Percentiles rank a stretch among this genome's conserved stretches.
Evolutionary conservation across 179 eudicot species (phyloP).

Genomic region (Pouteria campechiana): DNA sequence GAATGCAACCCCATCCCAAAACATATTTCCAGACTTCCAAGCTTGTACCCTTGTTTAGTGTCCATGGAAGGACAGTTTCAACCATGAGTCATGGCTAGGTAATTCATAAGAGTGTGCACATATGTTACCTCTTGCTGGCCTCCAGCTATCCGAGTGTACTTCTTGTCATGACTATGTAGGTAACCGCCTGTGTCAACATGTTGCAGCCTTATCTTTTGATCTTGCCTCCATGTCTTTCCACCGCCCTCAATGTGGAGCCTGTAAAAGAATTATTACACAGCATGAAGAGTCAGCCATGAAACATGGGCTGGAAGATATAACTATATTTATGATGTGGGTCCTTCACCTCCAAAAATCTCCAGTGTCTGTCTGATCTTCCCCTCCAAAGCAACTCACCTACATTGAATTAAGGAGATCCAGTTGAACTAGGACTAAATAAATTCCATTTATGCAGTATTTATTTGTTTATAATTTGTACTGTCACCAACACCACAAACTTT

Average conservation of each 20-base stretch:
- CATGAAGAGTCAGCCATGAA: neutral
- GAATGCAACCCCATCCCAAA: no score
- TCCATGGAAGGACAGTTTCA: no score
- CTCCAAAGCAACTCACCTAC: conserved; percentile 95
- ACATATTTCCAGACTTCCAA: no score
- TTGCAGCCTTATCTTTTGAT: conserved; percentile 78
- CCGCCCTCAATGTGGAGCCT: conserved; percentile 91
- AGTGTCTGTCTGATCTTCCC: conserved; percentile 66
- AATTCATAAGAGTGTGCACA: no score
- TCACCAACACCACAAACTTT: no score
- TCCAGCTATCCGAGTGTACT: conserved; percentile 79
- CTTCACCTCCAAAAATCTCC: conserved; percentile 96
- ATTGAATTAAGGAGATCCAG: no score
- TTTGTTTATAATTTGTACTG: no score
- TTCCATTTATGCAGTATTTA: no score
- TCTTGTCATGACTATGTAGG: conserved; percentile 96
- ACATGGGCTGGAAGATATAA: neutral
- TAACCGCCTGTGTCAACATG: conserved; percentile 93
- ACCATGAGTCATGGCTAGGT: no score
- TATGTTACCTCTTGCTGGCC: conserved; percentile 97
- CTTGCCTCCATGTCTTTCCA: conserved; percentile 86
- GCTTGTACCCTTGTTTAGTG: no score
- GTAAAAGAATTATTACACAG: neutral
- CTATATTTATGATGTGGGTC: neutral
- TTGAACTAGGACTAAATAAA: no score